A percentile compares a stretch with the other conserved stretches of the same genome.
These are phyloP conservation scores for Aspergillus asperescens DNA, from an alignment of 495 filamentous ascomycete species.

Conservation along the genomic window DNA sequence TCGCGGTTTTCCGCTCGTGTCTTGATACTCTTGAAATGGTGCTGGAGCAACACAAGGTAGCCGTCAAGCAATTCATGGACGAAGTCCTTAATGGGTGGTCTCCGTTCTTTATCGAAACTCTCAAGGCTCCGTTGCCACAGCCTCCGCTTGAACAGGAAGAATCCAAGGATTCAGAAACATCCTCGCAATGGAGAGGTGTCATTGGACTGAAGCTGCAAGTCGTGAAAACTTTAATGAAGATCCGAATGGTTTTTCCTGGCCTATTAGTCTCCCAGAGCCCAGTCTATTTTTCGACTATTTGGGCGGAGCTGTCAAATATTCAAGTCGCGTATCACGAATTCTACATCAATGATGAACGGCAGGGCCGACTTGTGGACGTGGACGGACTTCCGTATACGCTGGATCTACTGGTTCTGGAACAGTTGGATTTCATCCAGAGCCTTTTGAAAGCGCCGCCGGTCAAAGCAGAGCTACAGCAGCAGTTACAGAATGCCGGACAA, in stretches of 20 bases:
- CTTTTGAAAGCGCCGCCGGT: constrained; percentile 79
- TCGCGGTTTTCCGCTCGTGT: constrained; percentile 81
- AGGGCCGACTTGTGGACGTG: constrained; percentile 82
- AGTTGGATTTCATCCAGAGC: constrained; percentile 87
- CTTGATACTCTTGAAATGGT: constrained; percentile 96
- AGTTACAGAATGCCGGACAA: constrained; percentile 57
- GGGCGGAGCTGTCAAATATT: constrained; percentile 73
- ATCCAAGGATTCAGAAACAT: constrained; percentile 39
- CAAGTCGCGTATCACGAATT: constrained; percentile 67
- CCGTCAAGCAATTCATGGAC: constrained; percentile 83
- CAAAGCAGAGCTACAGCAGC: constrained; percentile 72
- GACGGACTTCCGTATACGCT: constrained; percentile 91
- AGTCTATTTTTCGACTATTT: constrained; percentile 74
- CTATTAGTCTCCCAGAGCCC: constrained; percentile 75
- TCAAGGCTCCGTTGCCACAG: constrained; percentile 66
- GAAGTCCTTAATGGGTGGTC: constrained; percentile 76
- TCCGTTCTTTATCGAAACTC: constrained; percentile 72
- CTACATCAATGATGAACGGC: constrained; percentile 78
- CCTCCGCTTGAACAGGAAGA: constrained; percentile 54
- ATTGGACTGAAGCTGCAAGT: constrained; percentile 84
- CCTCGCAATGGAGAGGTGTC: constrained; percentile 64
- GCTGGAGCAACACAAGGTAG: constrained; percentile 78
- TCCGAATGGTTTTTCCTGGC: constrained; percentile 74
- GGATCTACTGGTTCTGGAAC: constrained; percentile 89
- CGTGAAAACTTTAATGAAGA: constrained; percentile 87